phyloP scores from a whole-genome alignment of 148 eudicot genomes.

The Camellia sinensis region DNA sequence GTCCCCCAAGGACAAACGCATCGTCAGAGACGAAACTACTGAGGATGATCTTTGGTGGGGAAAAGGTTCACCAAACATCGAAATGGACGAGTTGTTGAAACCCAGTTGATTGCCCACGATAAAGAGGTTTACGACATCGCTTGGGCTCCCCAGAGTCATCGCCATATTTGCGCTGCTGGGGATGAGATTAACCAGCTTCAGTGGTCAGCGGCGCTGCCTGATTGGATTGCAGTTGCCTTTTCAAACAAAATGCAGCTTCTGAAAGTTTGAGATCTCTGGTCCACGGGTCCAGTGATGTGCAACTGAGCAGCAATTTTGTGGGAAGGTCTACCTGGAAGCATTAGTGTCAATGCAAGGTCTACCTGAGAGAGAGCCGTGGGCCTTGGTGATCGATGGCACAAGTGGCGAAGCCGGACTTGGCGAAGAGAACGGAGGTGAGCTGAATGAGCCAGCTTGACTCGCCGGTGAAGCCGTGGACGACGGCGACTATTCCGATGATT shows the following conservation, averaged over 20 bases:
- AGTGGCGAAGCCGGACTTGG: too few species aligned
- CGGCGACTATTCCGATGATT: too few species aligned
- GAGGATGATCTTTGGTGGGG: slow-evolving; percentile 83
- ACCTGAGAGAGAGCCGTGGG: slow-evolving; percentile 85
- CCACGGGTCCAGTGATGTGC: background rate
- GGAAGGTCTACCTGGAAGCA: background rate
- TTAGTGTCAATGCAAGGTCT: background rate
- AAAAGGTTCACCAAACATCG: slow-evolving; percentile 84
- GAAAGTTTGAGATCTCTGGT: slow-evolving; percentile 47
- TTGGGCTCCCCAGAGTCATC: slow-evolving; percentile 84
- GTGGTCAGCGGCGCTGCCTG: slow-evolving; percentile 86
- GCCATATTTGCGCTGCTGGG: slow-evolving; percentile 76
- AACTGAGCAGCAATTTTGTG: background rate
- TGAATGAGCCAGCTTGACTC: too few species aligned
- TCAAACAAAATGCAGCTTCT: slow-evolving; percentile 73
- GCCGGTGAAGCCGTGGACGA: too few species aligned
- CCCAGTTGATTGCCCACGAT: slow-evolving; percentile 92
- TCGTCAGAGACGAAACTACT: slow-evolving; percentile 56
- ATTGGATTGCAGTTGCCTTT: slow-evolving; percentile 85
- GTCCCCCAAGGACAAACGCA: slow-evolving; percentile 72
- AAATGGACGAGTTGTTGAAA: slow-evolving; percentile 90
- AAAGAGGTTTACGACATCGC: slow-evolving; percentile 97
- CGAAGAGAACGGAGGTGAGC: too few species aligned
- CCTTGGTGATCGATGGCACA: too few species aligned
- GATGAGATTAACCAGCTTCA: slow-evolving; percentile 93